Evolutionary conservation across 345 rosid species (phyloP), one percentile per base, ranked within the genome.

Genomic region (Gossypium ekmanianum): DNA sequence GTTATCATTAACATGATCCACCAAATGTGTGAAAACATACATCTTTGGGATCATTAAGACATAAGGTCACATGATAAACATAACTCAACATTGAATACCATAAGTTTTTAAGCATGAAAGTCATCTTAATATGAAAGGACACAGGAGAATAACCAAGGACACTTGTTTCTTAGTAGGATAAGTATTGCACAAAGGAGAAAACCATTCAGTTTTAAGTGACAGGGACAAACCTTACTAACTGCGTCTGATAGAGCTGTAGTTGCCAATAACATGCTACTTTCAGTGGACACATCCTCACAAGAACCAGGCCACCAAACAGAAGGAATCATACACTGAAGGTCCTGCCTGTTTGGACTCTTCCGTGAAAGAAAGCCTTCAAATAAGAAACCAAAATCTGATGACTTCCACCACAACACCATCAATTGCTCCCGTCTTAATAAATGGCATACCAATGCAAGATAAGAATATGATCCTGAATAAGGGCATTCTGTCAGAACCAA

Each of bases 251-350:
- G 88, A 75, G 94, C 93, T 48, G 90, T 76, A 50, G 93, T 83
- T 9, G 96, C 84, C 83, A 95, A 81, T 66, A 82, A 74, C 99
- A 95, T 91, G 85, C 97, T 90, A 79, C 82, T 84, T 86, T 91
- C 98, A 71, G 78, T 69, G 65, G 93, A 90, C 41, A 85, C 75
- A 75, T 90, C 97, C 81, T 95, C 99, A 78, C 81, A 86, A 71
- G 97, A 91, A 67, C 99, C 93, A 85, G 98, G 93, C 99, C 99
- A 95, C 98, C 98, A 95, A 81, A 93, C 96, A 83, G 91, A 89
- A 75, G 97, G 97, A 86, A 95, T 84, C 79, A 95, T 78, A 75
- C 84, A 82, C 78, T 91, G 97, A 68, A 95, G 91, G 76, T 95
- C 99, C 84, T 88, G 94, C 78, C 84, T 90, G 79, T 87, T 95